These are phyloP conservation scores for Truncatella angustata DNA, from an alignment of 2,329 filamentous ascomycete genomes.

Conservation along the genomic window DNA sequence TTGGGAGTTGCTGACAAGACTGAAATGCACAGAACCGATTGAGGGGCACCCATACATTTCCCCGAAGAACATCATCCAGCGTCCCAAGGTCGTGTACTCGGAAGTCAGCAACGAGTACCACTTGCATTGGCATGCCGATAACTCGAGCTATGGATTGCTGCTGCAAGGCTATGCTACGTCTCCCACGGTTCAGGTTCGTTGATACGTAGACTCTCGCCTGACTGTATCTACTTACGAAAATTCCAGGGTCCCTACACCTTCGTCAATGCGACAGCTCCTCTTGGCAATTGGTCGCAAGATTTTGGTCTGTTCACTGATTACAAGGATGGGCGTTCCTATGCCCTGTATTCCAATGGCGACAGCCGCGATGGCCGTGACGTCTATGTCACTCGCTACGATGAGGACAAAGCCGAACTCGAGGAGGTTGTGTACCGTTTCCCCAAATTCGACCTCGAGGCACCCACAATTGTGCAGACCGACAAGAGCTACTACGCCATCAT, in stretches of 20 bases:
- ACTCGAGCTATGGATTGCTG: slow-evolving; percentile 53
- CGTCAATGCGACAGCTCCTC: slow-evolving; percentile 49
- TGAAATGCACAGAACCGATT: slow-evolving; percentile 39
- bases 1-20: slow-evolving; percentile 7
- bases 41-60: slow-evolving; percentile 55
- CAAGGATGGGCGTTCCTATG: slow-evolving; percentile 54
- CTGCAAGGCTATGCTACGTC: slow-evolving; percentile 56
- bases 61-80: slow-evolving; percentile 56
- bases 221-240: slow-evolving; percentile 26
- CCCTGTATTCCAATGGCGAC: slow-evolving; percentile 60
- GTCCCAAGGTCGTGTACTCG: slow-evolving; percentile 61
- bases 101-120: slow-evolving; percentile 54
- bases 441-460: slow-evolving; percentile 60
- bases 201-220: too few species aligned
- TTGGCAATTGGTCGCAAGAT: slow-evolving; percentile 63
- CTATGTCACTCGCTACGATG: slow-evolving; percentile 54
- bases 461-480: slow-evolving; percentile 59
- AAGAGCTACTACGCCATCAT: slow-evolving; percentile 59
- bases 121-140: slow-evolving; percentile 62
- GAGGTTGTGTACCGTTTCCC: slow-evolving; percentile 53
- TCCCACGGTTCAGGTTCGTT: slow-evolving; percentile 22
- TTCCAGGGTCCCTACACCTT: slow-evolving; percentile 55
- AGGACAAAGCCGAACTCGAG: slow-evolving; percentile 49
- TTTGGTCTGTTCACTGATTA: slow-evolving; percentile 61
- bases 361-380: slow-evolving; percentile 52